Evolutionary conservation across 768 basidiomycete genomes (phyloP), one percentile per base, ranked within the genome.

Genomic region (Mycena floridula): DNA sequence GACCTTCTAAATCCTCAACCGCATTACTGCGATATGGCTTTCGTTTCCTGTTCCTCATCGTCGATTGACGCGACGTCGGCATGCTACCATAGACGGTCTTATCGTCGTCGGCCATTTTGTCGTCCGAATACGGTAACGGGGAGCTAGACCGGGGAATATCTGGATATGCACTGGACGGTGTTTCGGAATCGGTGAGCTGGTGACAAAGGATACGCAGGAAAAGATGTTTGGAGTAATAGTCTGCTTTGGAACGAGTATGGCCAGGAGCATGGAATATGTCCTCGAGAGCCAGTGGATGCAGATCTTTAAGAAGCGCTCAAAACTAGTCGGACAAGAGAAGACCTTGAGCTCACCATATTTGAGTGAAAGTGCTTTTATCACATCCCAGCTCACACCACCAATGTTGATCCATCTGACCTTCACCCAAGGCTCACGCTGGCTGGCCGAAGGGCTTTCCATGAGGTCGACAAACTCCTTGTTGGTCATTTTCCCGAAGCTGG

Each of bases 401-500:
- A 86, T 71, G 51, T 83, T 82, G 42, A 86, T 85, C 84, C 83
- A 88, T 42, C 85, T 64, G 15, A 84, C 85, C 55, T 76, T 82
- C 22, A 74, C 76, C 81, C 81, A 84, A 3, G 73, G 61, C 49
- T 79, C 76, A 44, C 69, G 67, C 45, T 63, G 59, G 46, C 74
- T 70, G 5, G 74, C 73, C 6, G 49, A 58, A 12, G 58, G 55
- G 47, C 73, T 65, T 15, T 66, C 54, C 62, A 87, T 67, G 46
- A 82, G 61, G 7, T 71, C 60, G n/a, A 82, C 60, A 59, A 87
- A 84, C 50, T 77, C 77, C 22, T 51, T 57, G 51, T 86, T 85
- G 42, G 69, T 72, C 76, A 83, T 79, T 45, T 67, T 67, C 22
- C 71, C 72, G 43, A 70, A 69, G 40, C 67, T 77, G 50, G 68